Evolutionary conservation across 1,284 basidiomycete genomes (phyloP), one percentile per base, ranked within the genome.

Genomic region (Tylopilus sp.): DNA sequence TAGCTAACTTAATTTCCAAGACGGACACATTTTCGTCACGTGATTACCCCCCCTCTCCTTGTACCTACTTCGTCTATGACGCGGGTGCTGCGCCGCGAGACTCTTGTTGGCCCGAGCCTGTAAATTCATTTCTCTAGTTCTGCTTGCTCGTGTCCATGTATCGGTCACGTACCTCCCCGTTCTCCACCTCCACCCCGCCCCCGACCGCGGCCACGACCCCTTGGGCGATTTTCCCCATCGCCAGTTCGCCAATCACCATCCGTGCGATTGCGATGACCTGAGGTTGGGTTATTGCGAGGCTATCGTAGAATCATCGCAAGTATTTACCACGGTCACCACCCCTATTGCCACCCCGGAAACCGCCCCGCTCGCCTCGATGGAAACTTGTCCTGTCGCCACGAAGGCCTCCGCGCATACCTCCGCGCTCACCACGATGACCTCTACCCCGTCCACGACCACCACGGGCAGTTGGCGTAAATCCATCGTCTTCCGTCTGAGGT

Each of bases 401-500:
- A 61, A 58, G 63, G 19, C 70, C 65, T 37, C 74, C 73, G 30
- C 74, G 67, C 29, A 62, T 61, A 19, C 60, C 55, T 15, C 72
- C 65, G 6, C 58, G 61, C 19, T 71, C 70, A 44, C 74, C 70
- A 30, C 72, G 70, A 48, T 64, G 23, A 56, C 75, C 74, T 46
- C 75, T 64, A 44, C 70, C 71, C 52, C 74, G 67, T 41, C 76
- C 73, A 44, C 74, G 70, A 49, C 67, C 70, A 26, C 70, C 69
- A 2, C 70, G 66, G 7, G 60, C 45, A 15, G 77, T 67, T 44
- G 72, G 73, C 6, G 68, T 78, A 64, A 89, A 88, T 0, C 84
- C 84, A 37, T 87, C 85, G 0, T 82, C 79, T 29, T 80, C 83
- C 9, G 65, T 61, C 13, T 57, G 59, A 21, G 61, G 53, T 21